A percentile compares a stretch with the other conserved stretches of the same genome.
These are phyloP conservation scores for Scedosporium aurantiacum DNA, from an alignment of 2,329 filamentous ascomycete species.

Conservation along the genomic window DNA sequence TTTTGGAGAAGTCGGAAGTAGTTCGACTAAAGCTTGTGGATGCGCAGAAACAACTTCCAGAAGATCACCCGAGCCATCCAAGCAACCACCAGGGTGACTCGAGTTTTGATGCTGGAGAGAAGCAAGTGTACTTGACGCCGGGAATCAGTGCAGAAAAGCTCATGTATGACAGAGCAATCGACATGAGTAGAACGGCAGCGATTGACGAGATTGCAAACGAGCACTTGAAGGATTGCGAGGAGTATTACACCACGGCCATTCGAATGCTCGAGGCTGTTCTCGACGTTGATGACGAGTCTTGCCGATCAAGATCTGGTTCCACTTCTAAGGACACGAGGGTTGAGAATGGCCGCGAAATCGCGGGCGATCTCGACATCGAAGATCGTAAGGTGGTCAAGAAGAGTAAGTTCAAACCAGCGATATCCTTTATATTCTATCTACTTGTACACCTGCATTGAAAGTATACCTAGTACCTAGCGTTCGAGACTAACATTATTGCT, in stretches of 20 bases:
- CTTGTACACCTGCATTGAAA: not conserved
- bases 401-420: conserved; percentile 39
- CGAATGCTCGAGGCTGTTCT: conserved; percentile 91
- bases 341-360: conserved; percentile 15
- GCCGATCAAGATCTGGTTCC: conserved; percentile 29
- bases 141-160: conserved; percentile 91
- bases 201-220: conserved; percentile 93
- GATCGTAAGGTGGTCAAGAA: conserved; percentile 64
- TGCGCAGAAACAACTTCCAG: conserved; percentile 71
- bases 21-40: conserved; percentile 82
- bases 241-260: conserved; percentile 87
- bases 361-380: conserved; percentile 49
- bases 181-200: conserved; percentile 91
- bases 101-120: conserved; percentile 51
- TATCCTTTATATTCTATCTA: not conserved
- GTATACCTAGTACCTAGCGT: not conserved
- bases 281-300: conserved; percentile 57
- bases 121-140: conserved; percentile 73
- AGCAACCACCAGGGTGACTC: conserved; percentile 54
- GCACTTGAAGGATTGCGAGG: conserved; percentile 76
- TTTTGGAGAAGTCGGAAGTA: conserved; percentile 89
- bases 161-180: conserved; percentile 94
- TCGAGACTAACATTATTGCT: conserved; percentile 14
- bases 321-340: conserved; percentile 9
- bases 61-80: conserved; percentile 78